A percentile compares a stretch with the other conserved stretches of the same genome.
phyloP scores from a whole-genome alignment of 495 filamentous ascomycete genomes.

The Aspergillus conjunctus region DNA sequence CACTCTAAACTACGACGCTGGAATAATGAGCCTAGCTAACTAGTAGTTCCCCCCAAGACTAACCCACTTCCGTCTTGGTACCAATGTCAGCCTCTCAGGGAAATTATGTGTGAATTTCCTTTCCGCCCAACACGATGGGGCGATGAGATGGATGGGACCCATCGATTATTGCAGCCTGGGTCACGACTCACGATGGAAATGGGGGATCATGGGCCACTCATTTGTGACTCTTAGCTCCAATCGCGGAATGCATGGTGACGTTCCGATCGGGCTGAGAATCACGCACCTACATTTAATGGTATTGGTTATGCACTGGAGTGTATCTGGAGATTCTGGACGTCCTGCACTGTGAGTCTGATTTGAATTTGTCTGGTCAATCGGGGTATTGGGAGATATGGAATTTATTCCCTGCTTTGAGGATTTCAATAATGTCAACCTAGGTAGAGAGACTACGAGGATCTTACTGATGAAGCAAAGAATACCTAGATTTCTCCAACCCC shows the following conservation, averaged over 20 bases:
- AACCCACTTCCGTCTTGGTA: background rate
- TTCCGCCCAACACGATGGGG: conserved; percentile 24
- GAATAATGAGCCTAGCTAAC: background rate
- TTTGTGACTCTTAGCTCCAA: conserved; percentile 20
- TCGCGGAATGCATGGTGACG: conserved; percentile 26
- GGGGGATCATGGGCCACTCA: conserved; percentile 17
- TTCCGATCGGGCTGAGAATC: conserved; percentile 30
- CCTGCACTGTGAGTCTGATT: too few relatives aligned
- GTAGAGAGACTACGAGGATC: background rate
- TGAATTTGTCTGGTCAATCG: too few relatives aligned
- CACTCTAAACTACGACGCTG: background rate
- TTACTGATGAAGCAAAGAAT: too few relatives aligned
- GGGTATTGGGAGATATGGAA: background rate
- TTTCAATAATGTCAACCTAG: background rate
- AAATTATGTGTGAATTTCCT: conserved; percentile 1
- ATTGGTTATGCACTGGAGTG: too few relatives aligned
- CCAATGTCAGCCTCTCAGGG: background rate
- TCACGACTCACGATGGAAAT: background rate
- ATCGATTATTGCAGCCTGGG: conserved; percentile 12
- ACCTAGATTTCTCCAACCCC: background rate
- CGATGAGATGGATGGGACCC: conserved; percentile 6
- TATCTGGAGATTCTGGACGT: too few relatives aligned
- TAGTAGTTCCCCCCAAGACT: background rate
- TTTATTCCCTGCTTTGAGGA: background rate
- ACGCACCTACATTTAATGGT: conserved; percentile 12